Evolutionary conservation across 768 basidiomycete genomes (phyloP).

Genomic region (Tricholoma terreum): DNA sequence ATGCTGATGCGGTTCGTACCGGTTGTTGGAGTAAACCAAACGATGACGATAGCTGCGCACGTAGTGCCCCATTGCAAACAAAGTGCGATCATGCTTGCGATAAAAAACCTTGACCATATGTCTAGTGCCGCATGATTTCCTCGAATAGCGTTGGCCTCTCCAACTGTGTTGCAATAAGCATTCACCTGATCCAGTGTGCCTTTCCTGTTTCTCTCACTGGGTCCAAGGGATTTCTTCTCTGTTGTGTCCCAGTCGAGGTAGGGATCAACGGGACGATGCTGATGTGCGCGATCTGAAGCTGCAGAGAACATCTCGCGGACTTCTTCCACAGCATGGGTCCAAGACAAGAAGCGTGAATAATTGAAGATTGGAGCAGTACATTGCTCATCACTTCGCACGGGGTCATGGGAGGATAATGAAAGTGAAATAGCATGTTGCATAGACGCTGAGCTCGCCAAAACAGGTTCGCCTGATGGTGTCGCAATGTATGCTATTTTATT

Average conservation of each 20-base stretch:
- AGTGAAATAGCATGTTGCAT: constrained; percentile 18
- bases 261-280: constrained; percentile 18
- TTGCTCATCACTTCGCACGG: constrained; percentile 18
- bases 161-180: constrained; percentile 10
- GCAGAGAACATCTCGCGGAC: constrained; percentile 21
- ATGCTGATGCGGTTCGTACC: constrained; percentile 9
- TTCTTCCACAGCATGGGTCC: constrained; percentile 25
- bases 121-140: constrained; percentile 12
- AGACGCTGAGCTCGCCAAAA: constrained; percentile 6
- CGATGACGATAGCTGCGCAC: constrained; percentile 22
- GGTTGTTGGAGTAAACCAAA: constrained; percentile 24
- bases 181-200: constrained; percentile 18
- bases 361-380: constrained; percentile 28
- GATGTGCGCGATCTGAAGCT: constrained; percentile 16
- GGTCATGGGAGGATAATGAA: constrained; percentile 10
- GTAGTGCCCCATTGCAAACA: constrained; percentile 28
- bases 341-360: constrained; percentile 28
- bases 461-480: not conserved
- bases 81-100: constrained; percentile 20
- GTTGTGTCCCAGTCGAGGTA: constrained; percentile 10
- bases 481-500: constrained; percentile 30
- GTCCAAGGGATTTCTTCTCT: not conserved
- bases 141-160: constrained; percentile 9
- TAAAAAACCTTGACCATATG: constrained; percentile 18
- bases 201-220: constrained; percentile 11